Conservation (phyloP, 2,329 filamentous ascomycete genomes). For the Hypocreales sp. region DNA sequence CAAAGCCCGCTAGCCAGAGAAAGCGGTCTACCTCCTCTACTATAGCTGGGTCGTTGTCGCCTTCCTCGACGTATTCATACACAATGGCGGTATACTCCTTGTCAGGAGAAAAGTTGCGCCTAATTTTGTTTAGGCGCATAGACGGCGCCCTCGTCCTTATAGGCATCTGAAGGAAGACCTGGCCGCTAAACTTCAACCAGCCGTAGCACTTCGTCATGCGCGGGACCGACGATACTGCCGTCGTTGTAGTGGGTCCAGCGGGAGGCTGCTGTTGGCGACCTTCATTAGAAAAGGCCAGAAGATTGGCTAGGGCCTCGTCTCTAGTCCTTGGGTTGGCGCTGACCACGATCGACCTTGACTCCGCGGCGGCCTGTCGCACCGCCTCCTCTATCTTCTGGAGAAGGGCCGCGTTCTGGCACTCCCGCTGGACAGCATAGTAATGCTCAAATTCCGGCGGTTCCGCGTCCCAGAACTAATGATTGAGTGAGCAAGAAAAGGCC, state of each 20-base stretch:
- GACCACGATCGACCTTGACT: constrained; percentile 1
- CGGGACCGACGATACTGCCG: not conserved
- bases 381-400: constrained; percentile 3
- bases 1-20: constrained; percentile 2
- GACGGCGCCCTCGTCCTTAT: not conserved
- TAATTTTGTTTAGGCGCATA: not conserved
- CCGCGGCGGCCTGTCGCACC: constrained; percentile 1
- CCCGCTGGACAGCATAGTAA: constrained; percentile 4
- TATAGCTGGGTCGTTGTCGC: not conserved
- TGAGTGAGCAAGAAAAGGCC: not conserved
- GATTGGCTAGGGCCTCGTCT: not conserved
- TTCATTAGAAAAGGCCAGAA: not conserved
- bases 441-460: constrained; percentile 1
- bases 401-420: constrained; percentile 4
- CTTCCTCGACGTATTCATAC: constrained; percentile 3
- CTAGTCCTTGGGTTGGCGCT: not conserved
- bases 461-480: constrained; percentile 3
- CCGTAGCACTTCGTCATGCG: constrained; percentile 2
- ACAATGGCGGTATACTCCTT: constrained; percentile 1
- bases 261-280: not conserved
- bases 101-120: not conserved
- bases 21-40: constrained; percentile 2
- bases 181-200: constrained; percentile 2
- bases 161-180: not conserved
- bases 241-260: no score